Evolutionary conservation across 1,284 basidiomycete genomes (phyloP).

Genomic region (Lentinula novae-zelandiae): DNA sequence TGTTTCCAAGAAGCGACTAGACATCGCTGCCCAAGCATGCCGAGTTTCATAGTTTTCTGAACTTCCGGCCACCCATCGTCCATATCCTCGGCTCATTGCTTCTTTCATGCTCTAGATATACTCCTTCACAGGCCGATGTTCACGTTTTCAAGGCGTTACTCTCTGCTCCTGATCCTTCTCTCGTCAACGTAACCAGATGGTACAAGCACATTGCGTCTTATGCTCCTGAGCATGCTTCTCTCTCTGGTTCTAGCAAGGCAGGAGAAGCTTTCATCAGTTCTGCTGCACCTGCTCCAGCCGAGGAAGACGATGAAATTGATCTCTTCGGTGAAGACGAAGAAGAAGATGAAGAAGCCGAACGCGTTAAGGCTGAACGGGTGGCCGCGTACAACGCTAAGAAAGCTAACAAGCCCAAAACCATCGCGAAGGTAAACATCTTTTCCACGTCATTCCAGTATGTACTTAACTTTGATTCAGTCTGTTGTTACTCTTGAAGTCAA

Average conservation of each 20-base stretch:
- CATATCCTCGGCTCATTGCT: conserved; percentile 9
- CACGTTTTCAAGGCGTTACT: conserved; percentile 83
- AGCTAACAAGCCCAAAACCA: conserved; percentile 85
- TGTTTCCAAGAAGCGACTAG: conserved; percentile 91
- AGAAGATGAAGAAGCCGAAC: conserved; percentile 91
- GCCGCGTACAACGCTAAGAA: conserved; percentile 94
- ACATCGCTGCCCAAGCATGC: conserved; percentile 74
- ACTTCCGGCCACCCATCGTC: conserved; percentile 15
- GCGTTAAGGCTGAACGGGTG: conserved; percentile 92
- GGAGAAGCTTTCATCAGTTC: conserved; percentile 69
- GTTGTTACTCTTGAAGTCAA: conserved; percentile 97
- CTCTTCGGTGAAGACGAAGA: conserved; percentile 93
- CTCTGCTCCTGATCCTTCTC: conserved; percentile 62
- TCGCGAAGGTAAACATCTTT: conserved; percentile 70
- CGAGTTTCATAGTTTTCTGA: conserved; percentile 79
- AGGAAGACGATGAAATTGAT: conserved; percentile 92
- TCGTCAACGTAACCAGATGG: conserved; percentile 89
- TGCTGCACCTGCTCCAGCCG: conserved; percentile 36
- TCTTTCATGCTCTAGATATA: conserved; percentile 58
- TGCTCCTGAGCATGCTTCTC: conserved; percentile 69
- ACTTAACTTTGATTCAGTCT: conserved; percentile 50
- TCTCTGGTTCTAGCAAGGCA: conserved; percentile 84
- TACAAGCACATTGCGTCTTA: conserved; percentile 93
- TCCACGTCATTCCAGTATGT: conserved; percentile 9
- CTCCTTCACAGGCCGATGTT: conserved; percentile 96